Evolutionary conservation across 805 yeast species (phyloP).

Genomic region (Myxozyma udenii): DNA sequence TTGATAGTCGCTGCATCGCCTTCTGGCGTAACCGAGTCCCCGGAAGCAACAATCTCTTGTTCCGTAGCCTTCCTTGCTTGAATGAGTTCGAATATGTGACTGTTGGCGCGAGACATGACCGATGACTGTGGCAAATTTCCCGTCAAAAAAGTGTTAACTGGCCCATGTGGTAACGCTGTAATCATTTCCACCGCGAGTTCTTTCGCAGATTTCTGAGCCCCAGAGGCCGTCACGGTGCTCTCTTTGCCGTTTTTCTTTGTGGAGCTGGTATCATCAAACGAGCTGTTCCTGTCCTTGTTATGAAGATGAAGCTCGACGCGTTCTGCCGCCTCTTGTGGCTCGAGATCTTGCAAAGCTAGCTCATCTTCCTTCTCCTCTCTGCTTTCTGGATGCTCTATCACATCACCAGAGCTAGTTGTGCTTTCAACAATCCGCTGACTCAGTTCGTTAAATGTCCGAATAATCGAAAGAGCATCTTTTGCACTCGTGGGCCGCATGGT

Average conservation of each 20-base stretch:
- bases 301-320: constrained; percentile 28
- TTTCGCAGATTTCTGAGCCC: not conserved
- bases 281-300: too few relatives aligned
- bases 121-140: constrained; percentile 5
- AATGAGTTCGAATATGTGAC: constrained; percentile 19
- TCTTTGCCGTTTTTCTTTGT: too few relatives aligned
- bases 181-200: not conserved
- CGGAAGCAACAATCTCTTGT: constrained; percentile 14
- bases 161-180: constrained; percentile 5
- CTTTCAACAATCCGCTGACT: constrained; percentile 70
- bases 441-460: constrained; percentile 84
- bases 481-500: constrained; percentile 71
- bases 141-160: constrained; percentile 5
- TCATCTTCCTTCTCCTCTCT: constrained; percentile 31
- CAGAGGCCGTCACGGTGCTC: not conserved
- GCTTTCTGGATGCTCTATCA: constrained; percentile 29
- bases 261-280: too few relatives aligned
- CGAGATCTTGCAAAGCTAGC: constrained; percentile 21
- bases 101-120: constrained; percentile 12
- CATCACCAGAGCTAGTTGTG: constrained; percentile 14
- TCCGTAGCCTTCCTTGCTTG: constrained; percentile 26
- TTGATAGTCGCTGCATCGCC: constrained; percentile 42
- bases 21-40: constrained; percentile 34
- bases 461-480: constrained; percentile 69
- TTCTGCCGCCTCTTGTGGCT: constrained; percentile 4